Percentiles rank a stretch among this genome's conserved stretches.
Conservation (phyloP, 805 yeast species). For the Candida oleophila region DNA sequence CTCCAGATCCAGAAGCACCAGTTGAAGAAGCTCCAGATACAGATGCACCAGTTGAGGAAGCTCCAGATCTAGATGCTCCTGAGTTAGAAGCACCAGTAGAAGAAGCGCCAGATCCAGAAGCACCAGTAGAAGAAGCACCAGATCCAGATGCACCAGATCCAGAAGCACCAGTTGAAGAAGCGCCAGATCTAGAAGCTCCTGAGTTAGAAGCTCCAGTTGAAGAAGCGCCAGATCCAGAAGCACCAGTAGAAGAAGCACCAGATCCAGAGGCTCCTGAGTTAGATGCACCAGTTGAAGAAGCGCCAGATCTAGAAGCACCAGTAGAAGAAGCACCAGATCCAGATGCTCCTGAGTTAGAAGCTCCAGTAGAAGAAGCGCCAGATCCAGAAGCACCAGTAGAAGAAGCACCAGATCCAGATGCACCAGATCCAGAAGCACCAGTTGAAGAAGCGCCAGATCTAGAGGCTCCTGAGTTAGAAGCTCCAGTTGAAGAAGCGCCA, state of each 20-base stretch:
- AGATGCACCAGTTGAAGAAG: conserved; percentile 4
- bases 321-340: background rate
- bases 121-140: conserved; percentile 2
- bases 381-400: conserved; percentile 9
- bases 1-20: background rate
- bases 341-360: background rate
- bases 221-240: background rate
- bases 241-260: conserved; percentile 1
- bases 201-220: background rate
- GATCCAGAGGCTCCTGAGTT: conserved; percentile 2
- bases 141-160: conserved; percentile 6
- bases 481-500: conserved; percentile 9
- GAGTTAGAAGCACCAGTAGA: conserved; percentile 6
- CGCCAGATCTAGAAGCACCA: conserved; percentile 3
- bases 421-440: conserved; percentile 3
- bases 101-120: conserved; percentile 3
- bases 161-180: conserved; percentile 4
- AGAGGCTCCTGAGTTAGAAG: background rate
- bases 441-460: background rate
- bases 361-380: conserved; percentile 9
- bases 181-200: background rate
- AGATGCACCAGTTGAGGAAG: background rate
- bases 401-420: too few species aligned
- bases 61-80: background rate
- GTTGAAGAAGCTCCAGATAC: background rate